Evolutionary conservation across 345 rosid genomes (phyloP).

Genomic region (Eutrema japonicum): DNA sequence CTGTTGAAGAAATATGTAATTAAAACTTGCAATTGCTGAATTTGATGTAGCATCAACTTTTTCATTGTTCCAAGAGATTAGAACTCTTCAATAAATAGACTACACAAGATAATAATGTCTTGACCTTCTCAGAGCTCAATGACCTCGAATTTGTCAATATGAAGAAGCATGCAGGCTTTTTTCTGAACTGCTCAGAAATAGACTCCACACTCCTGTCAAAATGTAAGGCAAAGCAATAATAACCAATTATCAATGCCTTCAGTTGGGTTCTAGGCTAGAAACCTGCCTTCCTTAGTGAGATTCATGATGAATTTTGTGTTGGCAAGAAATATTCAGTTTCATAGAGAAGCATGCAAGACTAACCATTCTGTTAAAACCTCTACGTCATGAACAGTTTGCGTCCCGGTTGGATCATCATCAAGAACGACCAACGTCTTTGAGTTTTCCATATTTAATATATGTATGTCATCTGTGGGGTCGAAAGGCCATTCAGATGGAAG

Average conservation of each 20-base stretch:
- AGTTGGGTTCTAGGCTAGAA: not conserved
- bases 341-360: constrained; percentile 37
- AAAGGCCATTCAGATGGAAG: constrained; percentile 88
- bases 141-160: constrained; percentile 93
- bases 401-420: constrained; percentile 99
- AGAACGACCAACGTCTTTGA: constrained; percentile 85
- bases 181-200: constrained; percentile 70
- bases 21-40: constrained; percentile 24
- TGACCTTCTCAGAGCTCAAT: constrained; percentile 86
- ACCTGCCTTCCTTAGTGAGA: not conserved
- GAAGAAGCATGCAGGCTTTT: constrained; percentile 81
- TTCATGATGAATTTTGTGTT: constrained; percentile 5
- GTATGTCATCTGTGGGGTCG: constrained; percentile 75
- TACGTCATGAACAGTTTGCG: constrained; percentile 95
- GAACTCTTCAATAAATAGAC: constrained; percentile 13
- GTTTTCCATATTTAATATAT: constrained; percentile 58
- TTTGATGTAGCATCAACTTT: constrained; percentile 6
- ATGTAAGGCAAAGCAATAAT: constrained; percentile 22
- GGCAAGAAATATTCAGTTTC: not conserved
- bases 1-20: constrained; percentile 52
- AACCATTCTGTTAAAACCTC: constrained; percentile 99
- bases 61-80: constrained; percentile 12
- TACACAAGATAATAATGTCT: constrained; percentile 24
- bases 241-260: not conserved
- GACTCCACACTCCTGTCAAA: constrained; percentile 73